A percentile compares a stretch with the other conserved stretches of the same genome.
phyloP scores from a whole-genome alignment of 768 basidiomycete species.

The Serendipita sp. region DNA sequence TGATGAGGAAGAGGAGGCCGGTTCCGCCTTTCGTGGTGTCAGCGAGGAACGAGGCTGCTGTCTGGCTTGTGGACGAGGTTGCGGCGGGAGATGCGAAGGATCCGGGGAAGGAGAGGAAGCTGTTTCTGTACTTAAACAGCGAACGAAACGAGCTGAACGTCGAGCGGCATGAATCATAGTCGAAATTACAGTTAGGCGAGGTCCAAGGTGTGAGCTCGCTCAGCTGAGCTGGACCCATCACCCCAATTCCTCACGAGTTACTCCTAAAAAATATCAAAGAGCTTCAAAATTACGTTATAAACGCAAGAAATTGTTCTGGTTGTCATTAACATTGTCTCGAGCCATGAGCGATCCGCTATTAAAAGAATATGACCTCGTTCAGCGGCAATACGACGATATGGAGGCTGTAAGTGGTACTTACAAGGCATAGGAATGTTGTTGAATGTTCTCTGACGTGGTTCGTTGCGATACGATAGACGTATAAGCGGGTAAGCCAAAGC shows the following conservation, averaged over 20 bases:
- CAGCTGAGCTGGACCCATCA: no score
- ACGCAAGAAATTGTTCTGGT: no score
- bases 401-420: neutral
- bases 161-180: neutral
- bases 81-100: slow-evolving; percentile 1
- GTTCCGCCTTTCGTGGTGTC: neutral
- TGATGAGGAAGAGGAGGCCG: neutral
- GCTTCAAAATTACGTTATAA: no score
- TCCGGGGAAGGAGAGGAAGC: neutral
- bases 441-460: neutral
- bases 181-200: neutral
- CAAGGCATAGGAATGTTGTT: neutral
- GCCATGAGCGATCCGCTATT: neutral
- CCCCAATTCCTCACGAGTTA: no score
- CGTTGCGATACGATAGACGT: neutral
- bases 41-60: neutral
- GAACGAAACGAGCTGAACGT: neutral
- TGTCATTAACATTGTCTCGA: no score
- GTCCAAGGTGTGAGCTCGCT: no score
- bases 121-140: slow-evolving; percentile 4
- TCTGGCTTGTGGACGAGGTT: neutral
- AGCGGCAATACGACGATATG: slow-evolving; percentile 2
- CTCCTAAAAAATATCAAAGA: no score
- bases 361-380: neutral
- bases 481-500: neutral